Evolutionary conservation across 73 alveolate genomes (phyloP).

Genomic region (Tetrahymena borealis): DNA sequence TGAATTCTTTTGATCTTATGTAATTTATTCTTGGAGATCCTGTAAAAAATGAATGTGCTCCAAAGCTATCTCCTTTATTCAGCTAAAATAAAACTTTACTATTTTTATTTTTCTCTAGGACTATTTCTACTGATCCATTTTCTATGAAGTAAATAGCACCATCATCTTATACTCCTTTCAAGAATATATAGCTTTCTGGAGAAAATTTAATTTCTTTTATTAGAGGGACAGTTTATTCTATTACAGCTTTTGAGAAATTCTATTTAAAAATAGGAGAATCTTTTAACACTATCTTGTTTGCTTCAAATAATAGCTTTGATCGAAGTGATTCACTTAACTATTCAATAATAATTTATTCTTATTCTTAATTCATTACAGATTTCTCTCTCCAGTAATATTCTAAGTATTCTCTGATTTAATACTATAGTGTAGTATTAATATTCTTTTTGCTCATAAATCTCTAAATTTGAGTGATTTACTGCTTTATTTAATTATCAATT

Average conservation of each 20-base stretch:
- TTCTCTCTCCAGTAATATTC: conserved; percentile 49
- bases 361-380: conserved; percentile 16
- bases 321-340: conserved; percentile 2
- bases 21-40: conserved; percentile 43
- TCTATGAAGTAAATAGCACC: conserved; percentile 13
- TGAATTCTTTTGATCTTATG: conserved; percentile 47
- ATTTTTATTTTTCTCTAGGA: not conserved
- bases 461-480: conserved; percentile 47
- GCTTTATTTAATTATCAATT: conserved; percentile 40
- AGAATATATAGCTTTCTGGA: conserved; percentile 9
- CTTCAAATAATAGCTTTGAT: conserved; percentile 20
- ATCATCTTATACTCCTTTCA: conserved; percentile 8
- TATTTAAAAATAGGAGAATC: not conserved
- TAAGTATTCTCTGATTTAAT: conserved; percentile 59
- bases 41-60: conserved; percentile 54
- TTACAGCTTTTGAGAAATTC: conserved; percentile 9
- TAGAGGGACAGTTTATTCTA: not conserved
- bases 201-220: conserved; percentile 33
- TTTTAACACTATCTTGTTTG: conserved; percentile 6
- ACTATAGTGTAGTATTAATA: conserved; percentile 51
- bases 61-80: conserved; percentile 40
- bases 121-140: conserved; percentile 15
- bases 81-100: not conserved
- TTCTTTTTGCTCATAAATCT: conserved; percentile 56
- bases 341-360: conserved; percentile 7